phyloP scores from a whole-genome alignment of 108 stramenopile genomes.

The Nannochloropsis gaditana region DNA sequence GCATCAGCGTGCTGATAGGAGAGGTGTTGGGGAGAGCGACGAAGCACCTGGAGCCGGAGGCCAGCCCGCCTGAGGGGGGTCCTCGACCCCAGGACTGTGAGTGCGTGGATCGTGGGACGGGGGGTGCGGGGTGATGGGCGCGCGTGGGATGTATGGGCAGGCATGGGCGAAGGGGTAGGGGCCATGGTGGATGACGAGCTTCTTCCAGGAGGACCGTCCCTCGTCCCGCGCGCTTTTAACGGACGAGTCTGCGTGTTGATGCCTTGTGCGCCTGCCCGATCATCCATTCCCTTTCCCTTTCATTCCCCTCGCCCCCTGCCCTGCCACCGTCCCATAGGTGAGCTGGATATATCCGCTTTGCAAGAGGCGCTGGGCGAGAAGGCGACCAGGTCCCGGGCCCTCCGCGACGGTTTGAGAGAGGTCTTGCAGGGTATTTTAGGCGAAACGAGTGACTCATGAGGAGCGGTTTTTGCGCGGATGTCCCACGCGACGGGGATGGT shows the following conservation, averaged over 20 bases:
- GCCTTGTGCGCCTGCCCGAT: too few species aligned
- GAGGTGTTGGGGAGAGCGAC: neutral
- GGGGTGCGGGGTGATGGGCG: neutral
- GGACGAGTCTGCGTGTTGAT: too few species aligned
- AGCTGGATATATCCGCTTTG: neutral
- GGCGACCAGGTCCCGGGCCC: neutral
- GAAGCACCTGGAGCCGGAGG: neutral
- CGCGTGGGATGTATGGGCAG: neutral
- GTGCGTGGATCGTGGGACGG: neutral
- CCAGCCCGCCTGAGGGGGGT: neutral
- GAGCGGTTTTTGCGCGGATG: too few species aligned
- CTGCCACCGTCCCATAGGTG: neutral
- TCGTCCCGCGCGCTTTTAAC: too few species aligned
- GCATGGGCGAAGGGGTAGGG: neutral
- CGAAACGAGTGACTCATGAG: too few species aligned
- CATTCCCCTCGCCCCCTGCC: neutral
- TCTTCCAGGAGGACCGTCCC: too few species aligned
- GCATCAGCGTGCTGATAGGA: neutral
- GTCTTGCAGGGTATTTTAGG: neutral
- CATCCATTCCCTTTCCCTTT: neutral
- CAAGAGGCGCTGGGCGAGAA: neutral
- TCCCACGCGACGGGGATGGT: too few species aligned
- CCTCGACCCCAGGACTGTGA: conserved; percentile 5
- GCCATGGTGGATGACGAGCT: too few species aligned
- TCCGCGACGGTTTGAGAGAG: neutral